A percentile compares a stretch with the other conserved stretches of the same genome.
These are phyloP conservation scores for Pyricularia grisea DNA, from an alignment of 2,329 filamentous ascomycete genomes.

Conservation along the genomic window DNA sequence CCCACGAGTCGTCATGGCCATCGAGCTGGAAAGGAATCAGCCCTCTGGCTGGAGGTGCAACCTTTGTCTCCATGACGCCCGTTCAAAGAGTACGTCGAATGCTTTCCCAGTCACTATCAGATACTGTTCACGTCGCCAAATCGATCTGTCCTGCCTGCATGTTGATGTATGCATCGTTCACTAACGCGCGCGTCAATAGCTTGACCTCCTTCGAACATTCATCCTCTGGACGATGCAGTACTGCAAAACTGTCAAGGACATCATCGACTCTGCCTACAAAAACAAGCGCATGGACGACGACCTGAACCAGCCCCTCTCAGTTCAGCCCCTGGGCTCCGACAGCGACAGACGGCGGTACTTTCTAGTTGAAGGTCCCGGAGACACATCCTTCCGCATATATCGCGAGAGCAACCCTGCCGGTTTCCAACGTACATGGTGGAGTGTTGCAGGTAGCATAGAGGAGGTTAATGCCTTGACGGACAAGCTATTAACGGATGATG, in stretches of 20 bases:
- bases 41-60: conserved; percentile 69
- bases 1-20: conserved; percentile 84
- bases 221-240: conserved; percentile 84
- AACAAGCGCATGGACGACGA: conserved; percentile 72
- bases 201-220: conserved; percentile 73
- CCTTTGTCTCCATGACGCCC: conserved; percentile 74
- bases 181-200: conserved; percentile 35
- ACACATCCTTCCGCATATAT: conserved; percentile 90
- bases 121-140: background rate
- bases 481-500: conserved; percentile 68
- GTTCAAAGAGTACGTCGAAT: conserved; percentile 60
- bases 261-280: conserved; percentile 85
- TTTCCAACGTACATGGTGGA: conserved; percentile 79
- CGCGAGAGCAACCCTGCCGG: conserved; percentile 80
- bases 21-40: conserved; percentile 70
- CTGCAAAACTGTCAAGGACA: conserved; percentile 70
- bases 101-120: background rate
- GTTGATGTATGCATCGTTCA: background rate
- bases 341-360: conserved; percentile 90
- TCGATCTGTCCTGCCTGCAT: background rate
- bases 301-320: conserved; percentile 72
- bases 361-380: conserved; percentile 85
- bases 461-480: conserved; percentile 68
- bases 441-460: conserved; percentile 81
- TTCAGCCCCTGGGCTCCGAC: conserved; percentile 72